phyloP scores from a whole-genome alignment of 768 basidiomycete species.

The Termitomyces bulborhizus region DNA sequence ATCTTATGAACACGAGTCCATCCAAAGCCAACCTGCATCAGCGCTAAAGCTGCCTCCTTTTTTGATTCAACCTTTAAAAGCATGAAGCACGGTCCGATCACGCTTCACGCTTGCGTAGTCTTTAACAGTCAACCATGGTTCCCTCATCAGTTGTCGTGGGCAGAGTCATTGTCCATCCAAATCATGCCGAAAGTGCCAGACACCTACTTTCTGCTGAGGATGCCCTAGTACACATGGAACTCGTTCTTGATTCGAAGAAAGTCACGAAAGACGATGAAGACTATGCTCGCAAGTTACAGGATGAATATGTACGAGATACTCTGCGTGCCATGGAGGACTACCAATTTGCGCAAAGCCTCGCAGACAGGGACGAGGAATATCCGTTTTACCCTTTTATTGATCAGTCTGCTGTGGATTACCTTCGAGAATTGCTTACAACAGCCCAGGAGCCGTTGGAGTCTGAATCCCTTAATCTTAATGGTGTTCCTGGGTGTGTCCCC shows the following conservation, averaged over 20 bases:
- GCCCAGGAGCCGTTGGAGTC: constrained; percentile 3
- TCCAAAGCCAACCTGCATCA: neutral
- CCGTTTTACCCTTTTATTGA: constrained; percentile 24
- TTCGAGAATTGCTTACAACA: constrained; percentile 32
- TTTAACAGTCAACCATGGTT: constrained; percentile 5
- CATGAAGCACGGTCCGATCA: neutral
- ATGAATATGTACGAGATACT: constrained; percentile 24
- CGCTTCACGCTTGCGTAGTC: neutral
- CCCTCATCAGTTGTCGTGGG: constrained; percentile 6
- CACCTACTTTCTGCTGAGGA: constrained; percentile 35
- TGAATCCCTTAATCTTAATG: neutral
- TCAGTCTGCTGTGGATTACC: constrained; percentile 34
- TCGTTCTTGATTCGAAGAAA: constrained; percentile 30
- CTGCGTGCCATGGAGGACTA: constrained; percentile 28
- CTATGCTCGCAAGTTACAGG: constrained; percentile 36
- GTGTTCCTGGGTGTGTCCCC: neutral
- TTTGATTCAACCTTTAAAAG: neutral
- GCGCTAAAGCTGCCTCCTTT: neutral
- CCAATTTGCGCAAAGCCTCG: constrained; percentile 35
- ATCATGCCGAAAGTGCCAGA: constrained; percentile 27
- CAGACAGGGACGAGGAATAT: constrained; percentile 32
- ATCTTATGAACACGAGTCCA: neutral
- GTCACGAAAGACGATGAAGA: constrained; percentile 24
- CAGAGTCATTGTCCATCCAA: constrained; percentile 8
- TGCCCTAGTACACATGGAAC: constrained; percentile 33